Evolutionary conservation across 768 basidiomycete species (phyloP).

Genomic region (Psilocybe sp.): DNA sequence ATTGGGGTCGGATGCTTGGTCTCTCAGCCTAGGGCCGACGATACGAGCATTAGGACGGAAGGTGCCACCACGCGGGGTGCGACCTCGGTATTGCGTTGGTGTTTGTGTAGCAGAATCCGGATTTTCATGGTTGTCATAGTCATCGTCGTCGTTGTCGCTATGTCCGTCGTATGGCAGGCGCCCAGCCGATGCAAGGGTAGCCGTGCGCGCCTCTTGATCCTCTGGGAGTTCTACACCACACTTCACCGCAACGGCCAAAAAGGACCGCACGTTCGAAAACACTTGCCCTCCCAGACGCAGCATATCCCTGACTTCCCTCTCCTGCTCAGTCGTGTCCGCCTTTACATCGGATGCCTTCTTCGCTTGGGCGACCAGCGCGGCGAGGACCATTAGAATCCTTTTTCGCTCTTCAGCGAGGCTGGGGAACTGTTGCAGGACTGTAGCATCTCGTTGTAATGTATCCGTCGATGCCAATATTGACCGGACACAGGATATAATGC

Average conservation of each 20-base stretch:
- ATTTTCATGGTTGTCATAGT: slow-evolving; percentile 20
- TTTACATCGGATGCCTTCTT: slow-evolving; percentile 59
- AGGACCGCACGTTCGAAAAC: slow-evolving; percentile 75
- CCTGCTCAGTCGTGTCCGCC: slow-evolving; percentile 41
- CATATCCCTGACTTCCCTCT: slow-evolving; percentile 71
- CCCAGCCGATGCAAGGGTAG: slow-evolving; percentile 21
- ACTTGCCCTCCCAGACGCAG: slow-evolving; percentile 77
- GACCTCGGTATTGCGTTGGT: slow-evolving; percentile 31
- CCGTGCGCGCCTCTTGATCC: slow-evolving; percentile 31
- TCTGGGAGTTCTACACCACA: slow-evolving; percentile 71
- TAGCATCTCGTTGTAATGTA: slow-evolving; percentile 81
- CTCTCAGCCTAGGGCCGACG: slow-evolving; percentile 21
- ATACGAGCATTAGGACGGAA: slow-evolving; percentile 19
- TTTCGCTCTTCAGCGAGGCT: slow-evolving; percentile 75
- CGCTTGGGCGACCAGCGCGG: slow-evolving; percentile 78
- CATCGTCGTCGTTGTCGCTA: slow-evolving; percentile 10
- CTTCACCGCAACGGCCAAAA: slow-evolving; percentile 73
- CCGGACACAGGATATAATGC: slow-evolving; percentile 91
- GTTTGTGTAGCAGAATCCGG: slow-evolving; percentile 26
- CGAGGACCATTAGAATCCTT: slow-evolving; percentile 76
- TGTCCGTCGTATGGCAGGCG: slow-evolving; percentile 6
- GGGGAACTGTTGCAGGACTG: slow-evolving; percentile 63
- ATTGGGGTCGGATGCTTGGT: slow-evolving; percentile 13
- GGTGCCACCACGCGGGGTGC: slow-evolving; percentile 16
- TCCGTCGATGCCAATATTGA: slow-evolving; percentile 80